A percentile compares a stretch with the other conserved stretches of the same genome.
phyloP scores from a whole-genome alignment of 495 filamentous ascomycete species.

The Trichoderma erinaceum region DNA sequence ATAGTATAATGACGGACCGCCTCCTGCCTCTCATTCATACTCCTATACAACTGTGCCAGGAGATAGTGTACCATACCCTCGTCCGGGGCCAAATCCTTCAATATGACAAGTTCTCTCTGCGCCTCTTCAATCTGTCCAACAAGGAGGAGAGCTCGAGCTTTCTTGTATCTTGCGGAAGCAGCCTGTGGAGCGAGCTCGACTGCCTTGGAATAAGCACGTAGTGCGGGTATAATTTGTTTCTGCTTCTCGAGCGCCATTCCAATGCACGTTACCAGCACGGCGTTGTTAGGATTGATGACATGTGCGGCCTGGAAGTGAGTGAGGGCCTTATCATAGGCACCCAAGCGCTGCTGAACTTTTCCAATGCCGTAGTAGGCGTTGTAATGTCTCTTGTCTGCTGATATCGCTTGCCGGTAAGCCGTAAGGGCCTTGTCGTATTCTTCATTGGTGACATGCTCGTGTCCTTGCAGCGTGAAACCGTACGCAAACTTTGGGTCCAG shows the following conservation, averaged over 20 bases:
- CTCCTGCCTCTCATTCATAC: conserved; percentile 64
- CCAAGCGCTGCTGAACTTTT: conserved; percentile 87
- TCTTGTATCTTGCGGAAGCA: conserved; percentile 79
- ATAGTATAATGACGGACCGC: conserved; percentile 91
- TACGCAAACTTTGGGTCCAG: conserved; percentile 88
- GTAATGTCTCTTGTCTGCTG: conserved; percentile 83
- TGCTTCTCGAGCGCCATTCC: conserved; percentile 83
- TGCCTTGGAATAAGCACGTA: conserved; percentile 73
- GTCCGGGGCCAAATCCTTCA: conserved; percentile 87
- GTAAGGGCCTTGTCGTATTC: conserved; percentile 91
- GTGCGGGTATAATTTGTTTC: conserved; percentile 67
- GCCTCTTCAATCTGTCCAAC: conserved; percentile 66
- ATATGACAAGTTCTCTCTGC: conserved; percentile 66
- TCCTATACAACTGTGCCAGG: conserved; percentile 81
- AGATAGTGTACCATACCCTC: conserved; percentile 94
- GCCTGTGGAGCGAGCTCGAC: conserved; percentile 74
- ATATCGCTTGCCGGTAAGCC: conserved; percentile 75
- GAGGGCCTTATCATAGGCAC: conserved; percentile 84
- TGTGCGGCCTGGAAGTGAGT: conserved; percentile 83
- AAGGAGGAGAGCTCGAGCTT: conserved; percentile 78
- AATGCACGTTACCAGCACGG: conserved; percentile 84
- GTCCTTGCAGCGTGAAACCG: conserved; percentile 89
- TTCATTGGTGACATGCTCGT: conserved; percentile 94
- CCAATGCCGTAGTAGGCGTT: conserved; percentile 97
- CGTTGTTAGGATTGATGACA: conserved; percentile 83